Evolutionary conservation across 2,329 filamentous ascomycete genomes (phyloP), one percentile per base, ranked within the genome.

Genomic region (Spiromastix sp.): DNA sequence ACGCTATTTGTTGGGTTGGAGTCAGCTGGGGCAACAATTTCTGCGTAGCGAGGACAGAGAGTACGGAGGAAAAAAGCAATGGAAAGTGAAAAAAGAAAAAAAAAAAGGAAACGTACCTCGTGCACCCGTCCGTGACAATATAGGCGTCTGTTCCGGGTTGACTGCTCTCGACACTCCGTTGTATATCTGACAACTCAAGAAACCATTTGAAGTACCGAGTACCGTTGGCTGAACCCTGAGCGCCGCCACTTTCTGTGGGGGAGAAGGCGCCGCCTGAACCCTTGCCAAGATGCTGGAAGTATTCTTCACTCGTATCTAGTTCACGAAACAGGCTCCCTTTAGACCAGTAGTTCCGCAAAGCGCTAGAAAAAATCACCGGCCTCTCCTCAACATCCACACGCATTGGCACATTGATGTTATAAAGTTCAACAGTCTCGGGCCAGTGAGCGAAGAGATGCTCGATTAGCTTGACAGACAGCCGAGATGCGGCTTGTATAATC

Each of bases 271-370:
- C 64, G 4, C 15, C 12, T 13, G 5, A 7, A 19, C 19, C 10
- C 19, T 16, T 24, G n/a, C n/a, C n/a, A n/a, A n/a, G n/a, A n/a
- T n/a, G n/a, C n/a, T n/a, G n/a, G n/a, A n/a, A n/a, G n/a, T n/a
- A n/a, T n/a, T n/a, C n/a, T n/a, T n/a, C n/a, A n/a, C n/a, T 8
- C 3, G 70, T 68, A n/a, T 71, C 74, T 19, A 85, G 66, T 56
- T 86, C 85, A 42, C 83, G 71, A 59, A 93, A 94, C 54, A 85
- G 85, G 38, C 79, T 81, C 1, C 79, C 82, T 10, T 70, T 66
- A 12, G 67, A 68, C 87, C 87, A 95, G 55, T 81, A 79, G 59
- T 94, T 95, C 60, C 93, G 85, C 51, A 94, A 57, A 63, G 93
- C 79, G 36, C 74, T 67, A 2, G 87, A 85, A 65, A 76, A 93